Conservation (phyloP, 768 basidiomycete genomes). For the Hortiboletus campestris region DNA sequence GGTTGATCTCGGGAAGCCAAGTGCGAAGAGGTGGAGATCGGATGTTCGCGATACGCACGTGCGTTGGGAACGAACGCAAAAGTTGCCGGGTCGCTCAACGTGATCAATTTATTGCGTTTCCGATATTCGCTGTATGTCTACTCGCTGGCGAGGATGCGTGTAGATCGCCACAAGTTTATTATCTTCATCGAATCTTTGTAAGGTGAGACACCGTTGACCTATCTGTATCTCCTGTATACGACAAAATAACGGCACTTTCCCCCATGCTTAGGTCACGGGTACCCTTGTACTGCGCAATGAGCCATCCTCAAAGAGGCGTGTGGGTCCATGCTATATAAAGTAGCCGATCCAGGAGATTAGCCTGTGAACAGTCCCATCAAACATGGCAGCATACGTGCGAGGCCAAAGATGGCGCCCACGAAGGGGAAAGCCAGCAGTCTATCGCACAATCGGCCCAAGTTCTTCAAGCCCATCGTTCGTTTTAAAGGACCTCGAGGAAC, state of each 20-base stretch:
- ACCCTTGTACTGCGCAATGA: background rate
- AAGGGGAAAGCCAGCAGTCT: constrained; percentile 11
- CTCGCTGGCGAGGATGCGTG: constrained; percentile 23
- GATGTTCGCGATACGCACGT: constrained; percentile 63
- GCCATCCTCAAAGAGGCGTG: background rate
- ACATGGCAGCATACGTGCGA: constrained; percentile 19
- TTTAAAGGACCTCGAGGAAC: constrained; percentile 21
- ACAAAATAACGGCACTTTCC: too few species aligned
- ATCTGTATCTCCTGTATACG: constrained; percentile 1
- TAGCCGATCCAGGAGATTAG: background rate
- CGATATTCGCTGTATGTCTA: background rate
- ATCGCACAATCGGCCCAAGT: background rate
- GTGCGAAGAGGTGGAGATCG: constrained; percentile 59
- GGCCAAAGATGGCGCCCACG: constrained; percentile 9
- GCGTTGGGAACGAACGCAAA: constrained; percentile 74
- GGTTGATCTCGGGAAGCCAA: constrained; percentile 73
- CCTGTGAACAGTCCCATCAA: background rate
- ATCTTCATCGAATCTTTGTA: constrained; percentile 19
- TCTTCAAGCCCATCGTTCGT: constrained; percentile 12
- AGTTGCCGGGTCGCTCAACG: constrained; percentile 59
- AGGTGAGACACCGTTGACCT: background rate
- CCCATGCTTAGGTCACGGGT: background rate
- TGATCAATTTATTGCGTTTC: constrained; percentile 41
- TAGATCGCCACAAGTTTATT: constrained; percentile 6
- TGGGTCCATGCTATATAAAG: background rate